These are phyloP conservation scores for Tylopilus sp. DNA, from an alignment of 1,284 basidiomycete species.

Conservation along the genomic window DNA sequence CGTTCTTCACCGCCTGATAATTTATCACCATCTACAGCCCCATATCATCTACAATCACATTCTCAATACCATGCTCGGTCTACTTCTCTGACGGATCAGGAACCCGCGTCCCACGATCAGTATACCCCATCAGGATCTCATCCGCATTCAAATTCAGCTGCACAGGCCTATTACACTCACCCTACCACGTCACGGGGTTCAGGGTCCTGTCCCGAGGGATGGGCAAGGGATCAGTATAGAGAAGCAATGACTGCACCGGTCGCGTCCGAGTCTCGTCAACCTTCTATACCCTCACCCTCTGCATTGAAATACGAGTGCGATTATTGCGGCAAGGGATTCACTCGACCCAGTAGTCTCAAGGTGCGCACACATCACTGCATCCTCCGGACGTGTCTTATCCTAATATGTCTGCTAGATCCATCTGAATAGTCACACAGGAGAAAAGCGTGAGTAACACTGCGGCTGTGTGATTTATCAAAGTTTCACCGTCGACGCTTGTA, in stretches of 20 bases:
- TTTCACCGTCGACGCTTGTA: conserved; percentile 31
- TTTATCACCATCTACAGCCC: conserved; percentile 21
- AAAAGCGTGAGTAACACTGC: conserved; percentile 61
- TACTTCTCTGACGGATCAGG: conserved; percentile 30
- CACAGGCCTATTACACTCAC: conserved; percentile 25
- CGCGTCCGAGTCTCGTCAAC: conserved; percentile 18
- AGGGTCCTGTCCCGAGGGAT: conserved; percentile 20
- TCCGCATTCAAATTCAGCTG: conserved; percentile 23
- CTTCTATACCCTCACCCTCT: conserved; percentile 24
- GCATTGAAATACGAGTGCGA: conserved; percentile 67
- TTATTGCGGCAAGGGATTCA: conserved; percentile 79
- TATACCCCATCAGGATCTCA: conserved; percentile 23
- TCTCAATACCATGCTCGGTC: conserved; percentile 27
- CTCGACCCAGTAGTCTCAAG: conserved; percentile 76
- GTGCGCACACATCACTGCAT: conserved; percentile 36
- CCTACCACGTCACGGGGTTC: conserved; percentile 16
- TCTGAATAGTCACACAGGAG: conserved; percentile 79
- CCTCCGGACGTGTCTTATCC: conserved; percentile 4
- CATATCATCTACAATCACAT: conserved; percentile 23
- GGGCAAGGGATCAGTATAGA: conserved; percentile 20
- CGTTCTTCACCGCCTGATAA: conserved; percentile 22
- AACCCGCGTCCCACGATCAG: conserved; percentile 30
- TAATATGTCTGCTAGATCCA: conserved; percentile 56
- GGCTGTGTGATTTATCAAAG: neutral
- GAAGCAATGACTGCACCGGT: conserved; percentile 13